Conservation (phyloP, 2,329 filamentous ascomycete species). For the Beauveria rudraprayagi region DNA sequence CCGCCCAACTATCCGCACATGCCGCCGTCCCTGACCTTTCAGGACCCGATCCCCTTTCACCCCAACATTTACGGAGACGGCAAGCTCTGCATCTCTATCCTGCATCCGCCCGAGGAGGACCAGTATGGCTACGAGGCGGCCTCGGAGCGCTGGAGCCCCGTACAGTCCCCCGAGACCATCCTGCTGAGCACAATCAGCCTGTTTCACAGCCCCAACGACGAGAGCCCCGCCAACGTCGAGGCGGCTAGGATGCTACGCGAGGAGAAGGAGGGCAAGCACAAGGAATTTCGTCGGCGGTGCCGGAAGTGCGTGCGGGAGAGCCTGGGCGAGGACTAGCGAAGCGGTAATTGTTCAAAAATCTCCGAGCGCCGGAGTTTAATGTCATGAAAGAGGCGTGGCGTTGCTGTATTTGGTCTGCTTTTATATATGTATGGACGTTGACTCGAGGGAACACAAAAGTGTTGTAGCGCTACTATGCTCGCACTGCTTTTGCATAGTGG, state of each 20-base stretch:
- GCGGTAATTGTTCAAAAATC: background rate
- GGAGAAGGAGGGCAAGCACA: slow-evolving; percentile 51
- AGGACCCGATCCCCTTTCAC: slow-evolving; percentile 77
- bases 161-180: slow-evolving; percentile 93
- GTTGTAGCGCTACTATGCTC: background rate
- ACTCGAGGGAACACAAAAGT: background rate
- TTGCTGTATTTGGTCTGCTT: background rate
- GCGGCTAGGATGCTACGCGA: slow-evolving; percentile 83
- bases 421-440: background rate
- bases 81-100: slow-evolving; percentile 90
- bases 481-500: background rate
- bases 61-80: slow-evolving; percentile 88
- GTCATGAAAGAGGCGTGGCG: background rate
- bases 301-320: slow-evolving; percentile 75
- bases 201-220: slow-evolving; percentile 86
- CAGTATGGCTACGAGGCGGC: slow-evolving; percentile 89
- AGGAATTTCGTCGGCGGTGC: slow-evolving; percentile 72
- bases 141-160: slow-evolving; percentile 85
- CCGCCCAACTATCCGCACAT: slow-evolving; percentile 78
- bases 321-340: slow-evolving; percentile 57
- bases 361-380: background rate
- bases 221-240: slow-evolving; percentile 91
- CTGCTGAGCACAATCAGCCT: slow-evolving; percentile 87
- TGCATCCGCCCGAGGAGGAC: slow-evolving; percentile 92
- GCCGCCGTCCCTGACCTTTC: slow-evolving; percentile 84